Evolutionary conservation across 306 rosid genomes (phyloP).

Genomic region (Cicer bijugum): DNA sequence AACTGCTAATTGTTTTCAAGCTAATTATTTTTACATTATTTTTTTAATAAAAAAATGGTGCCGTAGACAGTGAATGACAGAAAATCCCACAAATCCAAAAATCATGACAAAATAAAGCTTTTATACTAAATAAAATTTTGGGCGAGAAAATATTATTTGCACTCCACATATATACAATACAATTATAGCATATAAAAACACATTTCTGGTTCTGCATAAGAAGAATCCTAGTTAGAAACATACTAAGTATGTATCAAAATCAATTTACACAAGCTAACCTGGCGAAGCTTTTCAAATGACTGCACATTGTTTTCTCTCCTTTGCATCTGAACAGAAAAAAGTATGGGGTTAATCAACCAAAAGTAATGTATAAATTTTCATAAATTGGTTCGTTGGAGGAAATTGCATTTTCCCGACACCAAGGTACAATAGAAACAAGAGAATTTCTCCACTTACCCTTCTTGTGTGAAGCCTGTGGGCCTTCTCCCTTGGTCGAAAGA

Average conservation of each 20-base stretch:
- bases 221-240: constrained; percentile 24
- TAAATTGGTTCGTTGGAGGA: constrained; percentile 30
- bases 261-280: constrained; percentile 57
- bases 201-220: not conserved
- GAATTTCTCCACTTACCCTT: constrained; percentile 66
- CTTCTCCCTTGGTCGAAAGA: constrained; percentile 98
- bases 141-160: constrained; percentile 11
- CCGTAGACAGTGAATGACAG: not conserved
- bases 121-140: constrained; percentile 13
- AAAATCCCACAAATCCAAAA: constrained; percentile 16
- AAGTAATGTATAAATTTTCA: constrained; percentile 4
- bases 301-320: constrained; percentile 97
- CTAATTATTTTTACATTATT: constrained; percentile 18
- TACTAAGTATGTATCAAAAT: constrained; percentile 9
- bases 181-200: constrained; percentile 6
- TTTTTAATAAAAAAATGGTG: not conserved
- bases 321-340: constrained; percentile 74
- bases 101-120: constrained; percentile 4
- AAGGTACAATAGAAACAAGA: constrained; percentile 42
- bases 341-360: constrained; percentile 5
- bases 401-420: constrained; percentile 43
- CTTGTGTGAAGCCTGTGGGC: constrained; percentile 97
- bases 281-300: constrained; percentile 99
- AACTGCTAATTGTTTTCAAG: constrained; percentile 14
- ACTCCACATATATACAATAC: constrained; percentile 13